Evolutionary conservation across 164 flowering plant genomes (phyloP).

Genomic region (Tetracentron sinense): DNA sequence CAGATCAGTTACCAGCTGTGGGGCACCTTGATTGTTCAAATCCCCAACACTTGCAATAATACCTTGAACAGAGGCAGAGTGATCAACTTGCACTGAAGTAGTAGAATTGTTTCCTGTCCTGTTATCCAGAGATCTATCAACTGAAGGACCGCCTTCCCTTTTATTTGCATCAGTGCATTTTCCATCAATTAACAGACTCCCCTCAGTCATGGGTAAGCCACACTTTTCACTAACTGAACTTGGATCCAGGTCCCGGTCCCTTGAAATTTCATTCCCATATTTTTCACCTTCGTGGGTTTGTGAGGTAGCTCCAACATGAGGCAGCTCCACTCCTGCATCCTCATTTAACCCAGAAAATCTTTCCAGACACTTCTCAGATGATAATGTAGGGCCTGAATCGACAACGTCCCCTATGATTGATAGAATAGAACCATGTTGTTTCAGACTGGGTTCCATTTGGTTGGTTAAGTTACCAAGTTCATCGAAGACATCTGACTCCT

Average conservation of each 20-base stretch:
- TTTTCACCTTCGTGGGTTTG: constrained; percentile 20
- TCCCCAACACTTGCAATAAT: constrained; percentile 11
- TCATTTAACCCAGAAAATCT: constrained; percentile 18
- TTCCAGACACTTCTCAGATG: constrained; percentile 25
- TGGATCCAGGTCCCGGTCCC: constrained; percentile 12
- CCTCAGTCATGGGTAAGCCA: constrained; percentile 7
- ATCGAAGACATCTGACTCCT: constrained; percentile 48
- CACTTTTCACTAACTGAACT: constrained; percentile 16
- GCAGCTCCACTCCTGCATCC: constrained; percentile 14
- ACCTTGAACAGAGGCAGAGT: constrained; percentile 6
- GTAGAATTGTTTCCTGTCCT: constrained; percentile 14
- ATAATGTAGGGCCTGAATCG: constrained; percentile 27
- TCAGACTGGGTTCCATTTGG: constrained; percentile 39
- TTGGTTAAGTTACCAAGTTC: constrained; percentile 34
- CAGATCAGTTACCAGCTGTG: constrained; percentile 13
- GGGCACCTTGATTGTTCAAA: constrained; percentile 16
- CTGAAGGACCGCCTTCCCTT: constrained; percentile 10
- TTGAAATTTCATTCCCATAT: constrained; percentile 23
- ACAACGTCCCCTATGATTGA: constrained; percentile 21
- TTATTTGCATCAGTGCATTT: constrained; percentile 13
- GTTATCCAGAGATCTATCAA: constrained; percentile 14
- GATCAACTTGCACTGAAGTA: constrained; percentile 20
- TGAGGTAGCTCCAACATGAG: constrained; percentile 19
- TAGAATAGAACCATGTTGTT: constrained; percentile 27
- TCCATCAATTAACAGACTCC: constrained; percentile 11